Evolutionary conservation across 208 protist species (phyloP), one percentile per base, ranked within the genome.

Genomic region (Polymyxa betae): DNA sequence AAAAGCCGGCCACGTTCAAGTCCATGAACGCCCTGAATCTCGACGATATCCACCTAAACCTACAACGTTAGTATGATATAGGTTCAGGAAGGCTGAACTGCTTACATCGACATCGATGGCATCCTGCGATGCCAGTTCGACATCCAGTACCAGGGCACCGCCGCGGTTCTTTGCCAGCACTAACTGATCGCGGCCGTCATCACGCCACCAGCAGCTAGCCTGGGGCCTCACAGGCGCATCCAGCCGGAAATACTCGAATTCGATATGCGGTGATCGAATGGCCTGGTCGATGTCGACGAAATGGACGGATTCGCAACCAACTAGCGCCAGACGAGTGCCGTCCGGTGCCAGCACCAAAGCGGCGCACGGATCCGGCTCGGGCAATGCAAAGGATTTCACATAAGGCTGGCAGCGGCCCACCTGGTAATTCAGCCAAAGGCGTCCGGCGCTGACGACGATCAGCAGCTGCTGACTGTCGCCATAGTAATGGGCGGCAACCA

Each of bases 251-350:
- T n/a, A n/a, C n/a, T n/a, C n/a, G n/a, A n/a, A n/a, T n/a, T n/a
- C n/a, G n/a, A n/a, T n/a, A n/a, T n/a, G n/a, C n/a, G n/a, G n/a
- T n/a, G n/a, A n/a, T n/a, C n/a, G n/a, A n/a, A n/a, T n/a, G n/a
- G n/a, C n/a, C n/a, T n/a, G n/a, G n/a, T n/a, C n/a, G n/a, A 66
- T 66, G 54, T 32, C 54, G 54, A 66, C 29, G 54, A 66, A 66
- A 66, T 66, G 54, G 29, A 66, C 29, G 20, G 29, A 29, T 16
- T 66, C 29, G 54, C 54, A 29, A 66, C 16, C 54, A 16, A 29
- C 16, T 29, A 66, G 16, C 16, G 29, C 29, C 54, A 16, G 54
- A 66, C 16, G 16, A 32, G 16, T 16, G 29, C 54, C 20, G 29
- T 66, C 54, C 54, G 54, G 29, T 66, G 54, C 29, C 20, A 29